Conservation (phyloP, 305 asterid species). For the Fraxinus paxiana region DNA sequence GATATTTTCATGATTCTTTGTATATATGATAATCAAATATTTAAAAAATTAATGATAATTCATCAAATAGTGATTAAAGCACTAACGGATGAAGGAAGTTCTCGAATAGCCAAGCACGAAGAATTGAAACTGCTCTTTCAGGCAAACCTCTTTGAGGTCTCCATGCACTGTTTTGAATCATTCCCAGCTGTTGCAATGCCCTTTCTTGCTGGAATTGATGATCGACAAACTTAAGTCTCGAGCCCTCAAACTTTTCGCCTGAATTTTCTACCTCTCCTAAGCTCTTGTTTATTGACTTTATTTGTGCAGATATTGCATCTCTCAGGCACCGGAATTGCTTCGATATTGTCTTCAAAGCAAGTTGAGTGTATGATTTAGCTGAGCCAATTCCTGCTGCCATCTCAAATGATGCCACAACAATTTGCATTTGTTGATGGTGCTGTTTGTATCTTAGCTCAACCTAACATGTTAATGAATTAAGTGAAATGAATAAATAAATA, state of each 20-base stretch:
- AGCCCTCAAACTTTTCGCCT: conserved; percentile 33
- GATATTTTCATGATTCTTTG: background rate
- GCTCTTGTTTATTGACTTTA: conserved; percentile 38
- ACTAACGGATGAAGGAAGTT: conserved; percentile 72
- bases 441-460: conserved; percentile 64
- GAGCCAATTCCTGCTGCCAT: conserved; percentile 60
- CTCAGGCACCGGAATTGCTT: conserved; percentile 59
- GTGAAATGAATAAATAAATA: background rate
- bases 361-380: conserved; percentile 55
- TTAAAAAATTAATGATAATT: background rate
- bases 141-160: conserved; percentile 70
- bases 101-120: conserved; percentile 76
- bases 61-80: background rate
- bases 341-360: conserved; percentile 54
- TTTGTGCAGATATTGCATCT: conserved; percentile 45
- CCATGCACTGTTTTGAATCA: conserved; percentile 61
- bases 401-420: conserved; percentile 50
- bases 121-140: conserved; percentile 64
- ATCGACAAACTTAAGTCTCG: conserved; percentile 43
- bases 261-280: conserved; percentile 35
- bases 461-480: conserved; percentile 21
- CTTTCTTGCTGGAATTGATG: conserved; percentile 45
- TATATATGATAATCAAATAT: background rate
- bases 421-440: conserved; percentile 60
- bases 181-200: conserved; percentile 50